These are phyloP conservation scores for Phytophthora lateralis DNA, from an alignment of 352 stramenopile genomes.

Conservation along the genomic window DNA sequence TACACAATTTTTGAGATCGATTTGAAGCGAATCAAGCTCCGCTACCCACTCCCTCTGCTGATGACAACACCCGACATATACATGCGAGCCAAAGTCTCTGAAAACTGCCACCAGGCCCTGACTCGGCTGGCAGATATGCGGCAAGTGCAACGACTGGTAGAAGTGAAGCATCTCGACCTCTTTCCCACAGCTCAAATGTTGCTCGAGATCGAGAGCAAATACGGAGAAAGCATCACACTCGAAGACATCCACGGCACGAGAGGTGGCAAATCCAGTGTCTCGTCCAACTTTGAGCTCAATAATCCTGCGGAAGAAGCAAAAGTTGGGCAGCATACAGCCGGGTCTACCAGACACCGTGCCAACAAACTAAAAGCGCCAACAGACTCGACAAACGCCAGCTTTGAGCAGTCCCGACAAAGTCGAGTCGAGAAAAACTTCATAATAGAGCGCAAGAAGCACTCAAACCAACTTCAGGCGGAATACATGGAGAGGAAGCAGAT, in stretches of 20 bases:
- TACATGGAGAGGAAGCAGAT: slow-evolving; percentile 51
- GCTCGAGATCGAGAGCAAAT: slow-evolving; percentile 90
- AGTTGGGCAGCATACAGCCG: slow-evolving; percentile 3
- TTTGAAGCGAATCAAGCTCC: slow-evolving; percentile 90
- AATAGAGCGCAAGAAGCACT: slow-evolving; percentile 43
- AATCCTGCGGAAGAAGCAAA: slow-evolving; percentile 10
- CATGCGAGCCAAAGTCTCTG: slow-evolving; percentile 86
- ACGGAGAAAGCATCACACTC: slow-evolving; percentile 90
- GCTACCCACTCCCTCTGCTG: slow-evolving; percentile 75
- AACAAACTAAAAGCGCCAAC: slow-evolving; percentile 71
- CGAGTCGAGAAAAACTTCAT: slow-evolving; percentile 70
- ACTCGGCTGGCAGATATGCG: slow-evolving; percentile 72
- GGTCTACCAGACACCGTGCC: slow-evolving; percentile 8
- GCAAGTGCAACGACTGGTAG: slow-evolving; percentile 46
- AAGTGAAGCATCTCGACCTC: slow-evolving; percentile 67
- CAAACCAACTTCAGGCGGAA: slow-evolving; percentile 31
- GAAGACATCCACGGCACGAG: slow-evolving; percentile 80
- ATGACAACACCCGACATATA: slow-evolving; percentile 87
- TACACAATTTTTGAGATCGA: slow-evolving; percentile 90
- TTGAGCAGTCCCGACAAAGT: slow-evolving; percentile 52
- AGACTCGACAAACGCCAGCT: slow-evolving; percentile 71
- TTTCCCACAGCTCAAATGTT: slow-evolving; percentile 84
- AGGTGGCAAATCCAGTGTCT: slow-evolving; percentile 7
- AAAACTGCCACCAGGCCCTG: slow-evolving; percentile 82
- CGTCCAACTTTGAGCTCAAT: slow-evolving; percentile 14